These are phyloP conservation scores for Vicia sativa DNA, from an alignment of 306 rosid species.

Conservation along the genomic window DNA sequence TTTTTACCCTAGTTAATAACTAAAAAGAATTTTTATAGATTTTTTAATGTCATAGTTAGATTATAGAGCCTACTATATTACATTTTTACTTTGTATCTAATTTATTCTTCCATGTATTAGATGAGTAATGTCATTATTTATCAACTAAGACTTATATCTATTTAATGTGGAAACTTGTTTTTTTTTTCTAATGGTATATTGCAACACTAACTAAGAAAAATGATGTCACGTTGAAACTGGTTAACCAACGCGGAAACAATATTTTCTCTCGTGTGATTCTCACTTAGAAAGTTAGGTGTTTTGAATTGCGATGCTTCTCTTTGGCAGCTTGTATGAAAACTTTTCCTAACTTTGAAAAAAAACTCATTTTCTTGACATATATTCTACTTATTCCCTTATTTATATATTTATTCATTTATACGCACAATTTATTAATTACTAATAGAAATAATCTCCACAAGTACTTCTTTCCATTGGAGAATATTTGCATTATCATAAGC, in stretches of 20 bases:
- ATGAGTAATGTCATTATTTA: no score
- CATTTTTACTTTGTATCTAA: no score
- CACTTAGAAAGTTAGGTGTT: slow-evolving; percentile 49
- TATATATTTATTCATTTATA: neutral
- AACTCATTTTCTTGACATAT: neutral
- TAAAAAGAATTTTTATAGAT: no score
- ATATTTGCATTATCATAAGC: slow-evolving; percentile 22
- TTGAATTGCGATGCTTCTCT: slow-evolving; percentile 36
- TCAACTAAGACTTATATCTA: no score
- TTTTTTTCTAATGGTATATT: neutral
- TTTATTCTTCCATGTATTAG: no score
- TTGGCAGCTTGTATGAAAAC: slow-evolving; percentile 50
- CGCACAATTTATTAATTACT: neutral
- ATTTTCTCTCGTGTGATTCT: slow-evolving; percentile 32
- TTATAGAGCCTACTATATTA: no score
- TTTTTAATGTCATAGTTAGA: no score
- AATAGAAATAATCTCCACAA: neutral
- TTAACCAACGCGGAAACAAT: slow-evolving; percentile 38
- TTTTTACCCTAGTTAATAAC: no score
- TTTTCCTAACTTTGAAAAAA: slow-evolving; percentile 42
- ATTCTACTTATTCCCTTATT: slow-evolving; percentile 4
- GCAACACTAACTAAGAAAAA: neutral
- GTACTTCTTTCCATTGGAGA: neutral
- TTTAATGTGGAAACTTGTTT: no score
- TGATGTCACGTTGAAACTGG: slow-evolving; percentile 40